Conservation (phyloP, 768 basidiomycete genomes). For the Pleurotus sapidus region DNA sequence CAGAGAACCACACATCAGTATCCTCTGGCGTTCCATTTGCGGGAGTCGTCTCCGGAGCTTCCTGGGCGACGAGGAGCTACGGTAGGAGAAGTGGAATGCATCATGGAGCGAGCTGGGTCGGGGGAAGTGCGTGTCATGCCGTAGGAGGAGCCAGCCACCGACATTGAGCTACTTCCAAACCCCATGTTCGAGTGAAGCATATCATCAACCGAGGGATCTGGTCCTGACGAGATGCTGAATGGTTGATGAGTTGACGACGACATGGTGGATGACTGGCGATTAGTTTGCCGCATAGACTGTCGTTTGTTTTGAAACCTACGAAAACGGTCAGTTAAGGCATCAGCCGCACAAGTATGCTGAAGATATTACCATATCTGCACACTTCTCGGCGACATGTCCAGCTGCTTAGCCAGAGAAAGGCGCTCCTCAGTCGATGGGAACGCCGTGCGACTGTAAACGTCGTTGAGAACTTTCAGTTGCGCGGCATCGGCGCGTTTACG, state of each 20-base stretch:
- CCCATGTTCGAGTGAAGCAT: slow-evolving; percentile 26
- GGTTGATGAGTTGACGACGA: slow-evolving; percentile 45
- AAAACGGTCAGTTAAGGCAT: slow-evolving; percentile 17
- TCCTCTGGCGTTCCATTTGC: slow-evolving; percentile 46
- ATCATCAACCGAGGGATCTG: slow-evolving; percentile 36
- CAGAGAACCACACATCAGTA: slow-evolving; percentile 33
- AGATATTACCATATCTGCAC: slow-evolving; percentile 79
- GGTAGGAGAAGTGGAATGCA: slow-evolving; percentile 23
- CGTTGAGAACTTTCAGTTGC: slow-evolving; percentile 79
- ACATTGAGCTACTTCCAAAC: slow-evolving; percentile 30
- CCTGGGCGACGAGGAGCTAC: slow-evolving; percentile 42
- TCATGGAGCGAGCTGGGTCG: slow-evolving; percentile 34
- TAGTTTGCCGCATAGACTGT: slow-evolving; percentile 78
- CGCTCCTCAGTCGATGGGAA: slow-evolving; percentile 89
- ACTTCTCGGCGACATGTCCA: slow-evolving; percentile 82
- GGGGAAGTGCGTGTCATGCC: slow-evolving; percentile 32
- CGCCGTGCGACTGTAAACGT: slow-evolving; percentile 76
- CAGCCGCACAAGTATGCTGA: slow-evolving; percentile 12
- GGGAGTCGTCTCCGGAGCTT: slow-evolving; percentile 42
- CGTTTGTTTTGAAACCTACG: slow-evolving; percentile 86
- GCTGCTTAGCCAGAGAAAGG: slow-evolving; percentile 65
- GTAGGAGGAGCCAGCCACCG: slow-evolving; percentile 32
- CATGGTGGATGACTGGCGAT: slow-evolving; percentile 55
- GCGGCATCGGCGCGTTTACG: slow-evolving; percentile 80
- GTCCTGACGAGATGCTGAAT: slow-evolving; percentile 40